Evolutionary conservation across 2,329 filamentous ascomycete genomes (phyloP).

Genomic region (Coleophoma cylindrospora): DNA sequence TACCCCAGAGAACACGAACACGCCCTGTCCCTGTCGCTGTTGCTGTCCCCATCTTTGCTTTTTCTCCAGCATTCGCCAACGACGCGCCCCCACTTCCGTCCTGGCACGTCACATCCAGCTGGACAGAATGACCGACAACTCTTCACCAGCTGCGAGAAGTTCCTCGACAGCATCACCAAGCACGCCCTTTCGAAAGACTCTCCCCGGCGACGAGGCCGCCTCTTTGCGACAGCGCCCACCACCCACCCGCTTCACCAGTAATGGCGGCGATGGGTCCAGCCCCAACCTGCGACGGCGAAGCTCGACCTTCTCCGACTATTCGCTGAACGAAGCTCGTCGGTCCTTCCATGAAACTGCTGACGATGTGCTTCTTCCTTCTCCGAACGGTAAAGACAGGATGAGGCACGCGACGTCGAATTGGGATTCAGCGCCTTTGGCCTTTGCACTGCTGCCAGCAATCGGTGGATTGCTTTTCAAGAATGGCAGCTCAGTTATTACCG

Average conservation of each 20-base stretch:
- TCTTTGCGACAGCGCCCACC: constrained; percentile 15
- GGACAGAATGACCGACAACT: no score
- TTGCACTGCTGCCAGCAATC: constrained; percentile 82
- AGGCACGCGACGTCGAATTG: constrained; percentile 59
- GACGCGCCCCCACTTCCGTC: no score
- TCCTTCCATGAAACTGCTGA: constrained; percentile 63
- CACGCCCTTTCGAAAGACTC: constrained; percentile 6
- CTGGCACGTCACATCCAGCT: no score
- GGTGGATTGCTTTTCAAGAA: constrained; percentile 80
- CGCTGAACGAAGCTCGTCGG: constrained; percentile 61
- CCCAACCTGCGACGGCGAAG: constrained; percentile 52
- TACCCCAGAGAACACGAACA: no score
- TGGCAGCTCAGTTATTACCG: constrained; percentile 77
- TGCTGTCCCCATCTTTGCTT: no score
- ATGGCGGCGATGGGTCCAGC: constrained; percentile 13
- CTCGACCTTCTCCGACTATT: constrained; percentile 74
- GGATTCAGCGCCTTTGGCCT: constrained; percentile 75
- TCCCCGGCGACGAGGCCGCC: constrained; percentile 14
- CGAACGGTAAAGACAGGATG: constrained; percentile 27
- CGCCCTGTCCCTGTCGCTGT: no score
- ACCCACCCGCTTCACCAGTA: constrained; percentile 19
- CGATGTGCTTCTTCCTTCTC: constrained; percentile 60
- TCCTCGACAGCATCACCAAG: constrained; percentile 5
- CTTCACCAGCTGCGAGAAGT: background rate
- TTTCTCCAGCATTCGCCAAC: no score